Base-by-base conservation (phyloP, 2,329 filamentous ascomycete species). In the Blumeria hordei region DNA sequence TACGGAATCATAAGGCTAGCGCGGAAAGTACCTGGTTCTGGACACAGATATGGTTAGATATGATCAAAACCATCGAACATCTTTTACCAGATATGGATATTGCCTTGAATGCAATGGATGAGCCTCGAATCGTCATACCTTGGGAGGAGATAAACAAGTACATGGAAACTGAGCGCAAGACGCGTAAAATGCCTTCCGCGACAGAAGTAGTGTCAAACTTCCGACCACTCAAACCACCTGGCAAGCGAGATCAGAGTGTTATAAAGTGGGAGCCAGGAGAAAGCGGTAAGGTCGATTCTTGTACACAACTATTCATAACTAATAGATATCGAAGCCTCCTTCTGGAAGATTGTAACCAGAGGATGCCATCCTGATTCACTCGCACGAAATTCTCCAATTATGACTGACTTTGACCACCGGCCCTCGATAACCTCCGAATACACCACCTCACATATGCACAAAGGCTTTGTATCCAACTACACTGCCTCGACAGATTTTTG, bases 81-180 rank as follows among this genome's bases (percentile, higher is more conserved):
- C 66, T 72, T 50, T 64, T 83, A 18, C 79, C 79, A 1, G 78
- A 83, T 59, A 74, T 83, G 63, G 78, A 82, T 62, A 78, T 83
- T 67, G 72, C 77, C 10, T 73, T 81, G 66, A 82, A 82, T 64
- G 71, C 73, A 53, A 73, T 80, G 70, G 78, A 82, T 62, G 77
- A 82, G 63, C 72, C 78, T 11, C 70, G 79, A n/a, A 66, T 83
- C 16, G 66, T 81, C 34, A 74, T 77, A 0, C 71, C 74, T 7
- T 78, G 72, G 67, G 72, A 80, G 53, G 68, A 73, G 10, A 72
- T 82, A 44, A 68, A 73, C 36, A 67, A 68, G 28, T 67, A 74
- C 53, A 69, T 80, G 36, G 65, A 67, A 12, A 66, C 69, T 45
- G 78, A 78, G 60, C 65, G 67, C 54, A 63, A 65, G 10, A 59